Conservation (phyloP, 352 stramenopile species). For the Phytopythium helicoides region DNA sequence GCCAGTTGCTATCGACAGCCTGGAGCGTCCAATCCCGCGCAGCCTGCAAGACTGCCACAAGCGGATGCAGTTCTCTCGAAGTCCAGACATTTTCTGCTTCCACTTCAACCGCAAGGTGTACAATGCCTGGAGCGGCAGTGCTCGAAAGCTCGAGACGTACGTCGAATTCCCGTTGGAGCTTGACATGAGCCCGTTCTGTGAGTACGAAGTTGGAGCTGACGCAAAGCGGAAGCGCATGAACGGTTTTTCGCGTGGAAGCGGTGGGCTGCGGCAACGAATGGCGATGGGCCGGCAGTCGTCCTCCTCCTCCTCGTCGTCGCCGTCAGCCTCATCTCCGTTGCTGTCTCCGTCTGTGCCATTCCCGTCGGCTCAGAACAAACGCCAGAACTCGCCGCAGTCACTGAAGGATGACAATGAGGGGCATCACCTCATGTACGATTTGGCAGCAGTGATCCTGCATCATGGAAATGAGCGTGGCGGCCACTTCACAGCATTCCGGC, state of each 20-base stretch:
- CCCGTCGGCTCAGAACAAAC: neutral
- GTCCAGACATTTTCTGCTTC: constrained; percentile 83
- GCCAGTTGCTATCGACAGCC: constrained; percentile 32
- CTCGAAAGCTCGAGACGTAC: constrained; percentile 76
- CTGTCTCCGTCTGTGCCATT: constrained; percentile 7
- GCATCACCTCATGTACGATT: constrained; percentile 60
- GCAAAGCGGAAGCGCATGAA: constrained; percentile 29
- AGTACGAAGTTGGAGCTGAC: constrained; percentile 45
- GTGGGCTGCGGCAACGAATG: neutral
- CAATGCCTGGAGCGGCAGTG: constrained; percentile 50
- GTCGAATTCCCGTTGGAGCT: constrained; percentile 79
- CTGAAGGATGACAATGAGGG: constrained; percentile 19
- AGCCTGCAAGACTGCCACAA: constrained; percentile 58
- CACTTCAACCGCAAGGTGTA: constrained; percentile 89
- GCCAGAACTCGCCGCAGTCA: constrained; percentile 5
- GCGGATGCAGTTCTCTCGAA: constrained; percentile 74
- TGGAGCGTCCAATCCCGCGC: constrained; percentile 33
- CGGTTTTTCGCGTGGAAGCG: constrained; percentile 7
- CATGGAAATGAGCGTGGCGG: constrained; percentile 83
- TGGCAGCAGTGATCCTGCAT: constrained; percentile 81
- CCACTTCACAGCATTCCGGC: constrained; percentile 85
- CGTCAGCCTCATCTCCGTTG: constrained; percentile 1
- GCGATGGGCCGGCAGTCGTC: constrained; percentile 1
- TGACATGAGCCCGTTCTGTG: constrained; percentile 75
- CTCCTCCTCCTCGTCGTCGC: constrained; percentile 4